A percentile compares a stretch with the other conserved stretches of the same genome.
Evolutionary conservation across 257 asterid species (phyloP).

Genomic region (Ehretia macrophylla): DNA sequence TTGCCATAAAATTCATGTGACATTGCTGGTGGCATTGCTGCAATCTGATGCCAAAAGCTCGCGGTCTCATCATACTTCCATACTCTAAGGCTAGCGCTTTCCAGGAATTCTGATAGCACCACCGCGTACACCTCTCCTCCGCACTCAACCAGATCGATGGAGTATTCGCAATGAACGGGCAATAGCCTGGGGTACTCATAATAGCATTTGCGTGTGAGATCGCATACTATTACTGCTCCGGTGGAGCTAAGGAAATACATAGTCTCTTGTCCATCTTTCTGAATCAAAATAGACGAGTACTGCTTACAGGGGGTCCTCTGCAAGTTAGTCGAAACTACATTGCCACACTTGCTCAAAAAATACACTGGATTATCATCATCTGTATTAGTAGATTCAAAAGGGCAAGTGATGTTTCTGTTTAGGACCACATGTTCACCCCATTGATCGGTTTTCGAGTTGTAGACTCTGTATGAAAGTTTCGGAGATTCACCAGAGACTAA

Average conservation of each 20-base stretch:
- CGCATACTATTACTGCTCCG: constrained; percentile 64
- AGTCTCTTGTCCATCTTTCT: constrained; percentile 31
- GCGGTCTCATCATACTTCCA: constrained; percentile 58
- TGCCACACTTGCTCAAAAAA: constrained; percentile 76
- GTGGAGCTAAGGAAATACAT: constrained; percentile 59
- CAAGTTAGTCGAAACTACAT: constrained; percentile 58
- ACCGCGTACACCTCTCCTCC: constrained; percentile 54
- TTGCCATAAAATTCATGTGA: constrained; percentile 61
- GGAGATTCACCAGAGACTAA: constrained; percentile 51
- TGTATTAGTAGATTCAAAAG: constrained; percentile 7
- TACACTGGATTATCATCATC: constrained; percentile 37
- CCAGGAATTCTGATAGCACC: constrained; percentile 64
- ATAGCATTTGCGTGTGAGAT: constrained; percentile 32
- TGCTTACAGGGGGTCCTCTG: constrained; percentile 75
- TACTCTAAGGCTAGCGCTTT: constrained; percentile 59
- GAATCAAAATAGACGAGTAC: constrained; percentile 52
- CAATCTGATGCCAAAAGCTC: constrained; percentile 51
- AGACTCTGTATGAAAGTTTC: constrained; percentile 36
- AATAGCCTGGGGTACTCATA: constrained; percentile 69
- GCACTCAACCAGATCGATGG: constrained; percentile 70
- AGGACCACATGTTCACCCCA: constrained; percentile 49
- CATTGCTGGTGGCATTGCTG: constrained; percentile 72
- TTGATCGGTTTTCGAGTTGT: constrained; percentile 28
- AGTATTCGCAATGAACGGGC: constrained; percentile 62
- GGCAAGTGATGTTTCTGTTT: constrained; percentile 15